Evolutionary conservation across 2,329 filamentous ascomycete genomes (phyloP), one percentile per base, ranked within the genome.

Genomic region (Cryoendolithus antarcticus): DNA sequence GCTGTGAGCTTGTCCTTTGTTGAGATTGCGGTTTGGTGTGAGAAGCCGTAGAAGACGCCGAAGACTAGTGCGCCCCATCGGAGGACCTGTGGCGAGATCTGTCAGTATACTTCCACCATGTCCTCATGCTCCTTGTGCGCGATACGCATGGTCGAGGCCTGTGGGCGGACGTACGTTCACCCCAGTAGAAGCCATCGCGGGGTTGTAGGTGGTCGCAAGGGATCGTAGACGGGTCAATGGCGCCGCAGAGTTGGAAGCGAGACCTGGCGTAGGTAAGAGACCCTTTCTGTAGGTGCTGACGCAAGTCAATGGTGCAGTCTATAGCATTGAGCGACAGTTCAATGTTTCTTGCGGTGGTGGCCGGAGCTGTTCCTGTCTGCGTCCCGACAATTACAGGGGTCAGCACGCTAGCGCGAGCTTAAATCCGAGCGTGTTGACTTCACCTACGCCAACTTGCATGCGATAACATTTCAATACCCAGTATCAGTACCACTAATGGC

Each of bases 31-130:
- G 81, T 73, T 71, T 98, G 91, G 72, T 94, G 89, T 66, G 80
- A 84, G 71, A 94, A 78, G 64, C 91, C 91, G 72, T 98, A 98
- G 69, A 94, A 80, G 62, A 96, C 70, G 62, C 91, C 91, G 58
- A 86, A 72, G 59, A 80, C 83, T 52, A 98, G 83, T 62, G 88
- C 88, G 60, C 86, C 89, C 75, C 89, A 98, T 69, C 91, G 88
- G 65, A 96, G 77, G 65, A 98, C 89, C 91, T 98, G 65, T 41
- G 27, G 31, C 21, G 19, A 27, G 9, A 12, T 30, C 9, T 8
- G 8, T 9, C 8, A 27, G 9, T 41, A 7, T 34, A 27, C 27
- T 38, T 29, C 21, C n/a, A n/a, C n/a, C n/a, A n/a, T n/a, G n/a
- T n/a, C n/a, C n/a, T n/a, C n/a, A n/a, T n/a, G n/a, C n/a, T n/a